phyloP scores from a whole-genome alignment of 1,284 basidiomycete genomes.

The Thecaphora thlaspeos region DNA sequence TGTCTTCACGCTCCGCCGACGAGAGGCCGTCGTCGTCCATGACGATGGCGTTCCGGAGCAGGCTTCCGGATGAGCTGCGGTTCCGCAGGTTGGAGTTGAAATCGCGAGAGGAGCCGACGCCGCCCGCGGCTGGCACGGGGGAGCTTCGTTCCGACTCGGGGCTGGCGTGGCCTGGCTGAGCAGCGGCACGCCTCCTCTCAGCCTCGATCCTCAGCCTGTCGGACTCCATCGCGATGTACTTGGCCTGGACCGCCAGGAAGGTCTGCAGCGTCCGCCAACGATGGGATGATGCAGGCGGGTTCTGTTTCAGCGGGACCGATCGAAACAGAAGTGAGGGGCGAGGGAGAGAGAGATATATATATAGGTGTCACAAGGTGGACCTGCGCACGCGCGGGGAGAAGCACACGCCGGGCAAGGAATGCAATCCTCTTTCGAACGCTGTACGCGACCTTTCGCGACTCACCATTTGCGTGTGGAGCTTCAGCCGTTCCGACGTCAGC shows the following conservation, averaged over 20 bases:
- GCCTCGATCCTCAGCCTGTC: slow-evolving; percentile 35
- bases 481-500: slow-evolving; percentile 64
- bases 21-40: slow-evolving; percentile 22
- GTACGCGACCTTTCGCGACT: slow-evolving; percentile 51
- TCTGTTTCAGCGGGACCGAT: slow-evolving; percentile 55
- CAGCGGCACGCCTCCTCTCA: slow-evolving; percentile 1
- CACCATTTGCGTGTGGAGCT: slow-evolving; percentile 82
- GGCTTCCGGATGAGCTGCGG: neutral
- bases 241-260: slow-evolving; percentile 62
- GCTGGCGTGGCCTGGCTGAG: no score
- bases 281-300: slow-evolving; percentile 62
- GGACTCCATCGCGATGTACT: slow-evolving; percentile 60
- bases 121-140: no score
- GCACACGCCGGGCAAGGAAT: no score
- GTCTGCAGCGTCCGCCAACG: slow-evolving; percentile 62
- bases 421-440: no score
- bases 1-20: slow-evolving; percentile 25
- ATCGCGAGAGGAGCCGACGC: neutral
- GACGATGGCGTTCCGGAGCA: neutral
- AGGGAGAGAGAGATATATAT: no score
- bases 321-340: no score
- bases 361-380: no score
- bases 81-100: neutral
- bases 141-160: no score
- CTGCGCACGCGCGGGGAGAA: no score